Conservation (phyloP, 805 yeast genomes). For the Nakazawaea wyomingensis region DNA sequence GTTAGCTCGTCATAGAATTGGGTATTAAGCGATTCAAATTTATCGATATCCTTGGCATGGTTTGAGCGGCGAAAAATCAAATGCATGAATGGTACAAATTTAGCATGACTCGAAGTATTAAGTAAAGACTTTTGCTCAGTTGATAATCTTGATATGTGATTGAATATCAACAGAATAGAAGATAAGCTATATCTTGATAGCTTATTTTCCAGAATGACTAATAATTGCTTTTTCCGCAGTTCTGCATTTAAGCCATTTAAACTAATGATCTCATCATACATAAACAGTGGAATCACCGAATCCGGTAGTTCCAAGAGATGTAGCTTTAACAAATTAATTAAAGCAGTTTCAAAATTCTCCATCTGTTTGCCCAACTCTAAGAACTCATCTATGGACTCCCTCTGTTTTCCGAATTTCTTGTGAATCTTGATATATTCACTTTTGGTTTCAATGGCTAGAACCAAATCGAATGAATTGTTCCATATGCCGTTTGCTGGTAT, state of each 20-base stretch:
- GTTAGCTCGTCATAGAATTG: neutral
- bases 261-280: neutral
- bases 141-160: neutral
- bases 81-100: conserved; percentile 1
- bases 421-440: neutral
- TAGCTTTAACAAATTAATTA: neutral
- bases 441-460: neutral
- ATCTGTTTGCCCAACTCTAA: neutral
- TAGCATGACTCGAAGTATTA: neutral
- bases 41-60: neutral
- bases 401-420: neutral
- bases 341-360: neutral
- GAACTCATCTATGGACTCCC: neutral
- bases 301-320: conserved; percentile 6
- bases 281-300: conserved; percentile 3
- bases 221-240: neutral
- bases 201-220: neutral
- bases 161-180: neutral
- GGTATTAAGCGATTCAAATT: neutral
- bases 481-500: neutral
- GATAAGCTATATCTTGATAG: conserved; percentile 4
- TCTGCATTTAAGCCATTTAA: neutral
- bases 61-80: neutral
- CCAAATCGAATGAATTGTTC: conserved; percentile 1
- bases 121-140: neutral